Base-by-base conservation (phyloP, 768 basidiomycete species). In the Neoboletus brunneissimus region DNA sequence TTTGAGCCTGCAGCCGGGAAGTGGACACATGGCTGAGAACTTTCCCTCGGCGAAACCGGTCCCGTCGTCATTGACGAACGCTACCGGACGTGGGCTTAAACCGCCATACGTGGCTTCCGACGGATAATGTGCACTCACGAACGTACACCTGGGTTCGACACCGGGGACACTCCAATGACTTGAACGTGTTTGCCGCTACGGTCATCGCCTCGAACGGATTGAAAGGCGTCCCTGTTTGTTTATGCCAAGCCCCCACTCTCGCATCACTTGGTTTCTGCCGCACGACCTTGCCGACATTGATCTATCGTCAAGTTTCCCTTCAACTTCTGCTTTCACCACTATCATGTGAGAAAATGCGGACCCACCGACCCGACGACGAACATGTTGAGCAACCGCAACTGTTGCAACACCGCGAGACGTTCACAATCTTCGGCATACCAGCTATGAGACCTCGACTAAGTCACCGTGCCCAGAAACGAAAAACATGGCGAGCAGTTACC, bases 21-120 rank as follows among this genome's bases (percentile, higher is more conserved):
- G 61, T 13, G 69, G 69, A 57, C 83, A 85, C 40, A 31, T 23
- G 1, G 60, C 48, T 5, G 34, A 62, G 54, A 84, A 84, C 0
- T 63, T 66, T 22, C 61, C 66, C 57, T 83, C 81, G 0, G 78
- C 64, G 51, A 82, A 85, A 0, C 84, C 84, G 0, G 74, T 76
- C 1, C 77, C 79, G 0, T 65, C 57, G 7, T 61, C 63, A 5
- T 68, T 77, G 52, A 78, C 57, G 37, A 77, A 77, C 2, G 75
- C 82, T 84, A 29, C 42, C 47, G 5, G 29, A 46, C 18, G n/a
- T 48, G 10, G 18, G n/a, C 25, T 50, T 48, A 38, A 43, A 29
- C 12, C 15, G 5, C 42, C 23, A 35, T 8, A 31, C 22, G 11
- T 1, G 7, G 10, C 16, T 27, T 20, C 48, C 27, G 22, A 51